These are phyloP conservation scores for Phytopythium oedochilum DNA, from an alignment of 352 stramenopile species.

Conservation along the genomic window DNA sequence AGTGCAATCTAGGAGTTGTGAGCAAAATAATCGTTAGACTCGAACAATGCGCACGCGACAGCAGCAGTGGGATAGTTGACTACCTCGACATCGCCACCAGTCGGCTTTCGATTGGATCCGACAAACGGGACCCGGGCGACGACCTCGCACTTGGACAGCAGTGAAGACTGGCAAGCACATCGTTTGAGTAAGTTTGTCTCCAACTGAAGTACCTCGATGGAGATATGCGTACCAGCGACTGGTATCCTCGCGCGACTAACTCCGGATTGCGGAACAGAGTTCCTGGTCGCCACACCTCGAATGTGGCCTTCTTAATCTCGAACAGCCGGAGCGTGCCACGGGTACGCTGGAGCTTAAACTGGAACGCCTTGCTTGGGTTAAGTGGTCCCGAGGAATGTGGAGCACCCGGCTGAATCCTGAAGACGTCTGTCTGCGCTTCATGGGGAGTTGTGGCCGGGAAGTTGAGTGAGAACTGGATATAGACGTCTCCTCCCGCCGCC, in stretches of 20 bases:
- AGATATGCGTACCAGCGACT: constrained; percentile 47
- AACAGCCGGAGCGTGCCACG: constrained; percentile 70
- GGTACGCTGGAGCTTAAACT: constrained; percentile 50
- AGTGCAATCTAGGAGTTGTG: constrained; percentile 28
- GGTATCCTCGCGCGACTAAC: constrained; percentile 55
- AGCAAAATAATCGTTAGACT: not conserved
- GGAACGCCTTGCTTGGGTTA: constrained; percentile 21
- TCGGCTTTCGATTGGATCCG: constrained; percentile 60
- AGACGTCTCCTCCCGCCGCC: constrained; percentile 41
- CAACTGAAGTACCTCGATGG: not conserved
- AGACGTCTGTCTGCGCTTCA: constrained; percentile 43
- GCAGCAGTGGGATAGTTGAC: too few species aligned
- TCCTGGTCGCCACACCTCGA: constrained; percentile 68
- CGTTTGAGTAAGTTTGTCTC: constrained; percentile 1
- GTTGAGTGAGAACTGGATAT: constrained; percentile 74
- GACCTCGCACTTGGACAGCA: constrained; percentile 49
- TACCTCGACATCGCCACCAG: constrained; percentile 65
- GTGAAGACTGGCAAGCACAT: constrained; percentile 24
- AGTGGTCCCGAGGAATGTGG: constrained; percentile 24
- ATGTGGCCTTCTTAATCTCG: constrained; percentile 75
- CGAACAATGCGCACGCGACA: not conserved
- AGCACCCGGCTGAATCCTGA: constrained; percentile 24
- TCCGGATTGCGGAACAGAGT: constrained; percentile 66
- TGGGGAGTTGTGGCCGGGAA: constrained; percentile 54
- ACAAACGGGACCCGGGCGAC: constrained; percentile 54